Evolutionary conservation across 768 basidiomycete species (phyloP), one percentile per base, ranked within the genome.

Genomic region (Termitomyces titanicus): DNA sequence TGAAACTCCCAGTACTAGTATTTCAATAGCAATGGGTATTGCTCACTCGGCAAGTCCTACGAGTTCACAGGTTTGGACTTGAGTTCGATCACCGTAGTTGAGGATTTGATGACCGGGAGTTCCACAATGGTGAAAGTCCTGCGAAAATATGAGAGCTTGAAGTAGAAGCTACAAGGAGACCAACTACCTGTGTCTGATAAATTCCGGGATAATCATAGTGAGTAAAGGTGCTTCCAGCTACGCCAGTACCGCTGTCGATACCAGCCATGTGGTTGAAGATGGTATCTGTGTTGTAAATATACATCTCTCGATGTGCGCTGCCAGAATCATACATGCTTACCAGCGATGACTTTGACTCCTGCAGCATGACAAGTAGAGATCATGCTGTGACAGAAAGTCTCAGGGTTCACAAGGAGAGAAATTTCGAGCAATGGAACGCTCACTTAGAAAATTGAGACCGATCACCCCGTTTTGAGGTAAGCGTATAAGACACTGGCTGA

Each of bases 191-290:
- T 15, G 58, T 62, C 46, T 76, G 69, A 52, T 81, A 81, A 15
- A 79, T 80, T 0, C 78, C 78, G 17, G 77, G 75, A 61, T 81
- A 81, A 27, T 65, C 59, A 55, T 83, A 86, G 54, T 84, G 79
- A 2, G 80, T 80, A 64, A 78, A 86, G 0, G 70, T 64, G 39
- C 75, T 78, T 8, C 81, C 81, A 1, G 67, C 81, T 15, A 75
- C 70, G 5, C 82, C 82, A 13, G 73, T 72, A 0, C 82, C 84
- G 17, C 74, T 76, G 42, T 78, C 72, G 2, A 59, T 24, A 0
- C 76, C 82, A 2, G 82, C 66, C 86, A 87, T 87, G 63, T 88
- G 86, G 66, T 88, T 87, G 67, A 79, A 81, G 27, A 88, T 68
- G 0, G 82, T 83, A 63, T 82, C 79, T 79, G 38, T 3, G 12